Evolutionary conservation across 441 rosid species (phyloP).

Genomic region (Omphalea diandra): DNA sequence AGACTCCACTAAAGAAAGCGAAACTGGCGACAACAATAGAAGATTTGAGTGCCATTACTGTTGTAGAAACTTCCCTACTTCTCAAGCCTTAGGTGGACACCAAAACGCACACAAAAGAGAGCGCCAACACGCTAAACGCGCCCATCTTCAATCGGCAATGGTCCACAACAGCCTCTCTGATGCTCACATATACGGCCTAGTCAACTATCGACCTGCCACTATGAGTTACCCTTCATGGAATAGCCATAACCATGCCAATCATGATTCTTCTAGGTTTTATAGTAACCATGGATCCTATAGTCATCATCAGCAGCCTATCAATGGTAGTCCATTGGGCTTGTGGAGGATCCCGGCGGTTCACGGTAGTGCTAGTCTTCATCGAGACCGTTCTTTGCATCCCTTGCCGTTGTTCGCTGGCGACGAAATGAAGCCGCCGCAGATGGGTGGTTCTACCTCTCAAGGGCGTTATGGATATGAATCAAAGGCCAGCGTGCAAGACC

Average conservation of each 20-base stretch:
- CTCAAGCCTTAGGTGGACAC: conserved; percentile 96
- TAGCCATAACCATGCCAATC: conserved; percentile 10
- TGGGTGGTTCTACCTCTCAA: conserved; percentile 37
- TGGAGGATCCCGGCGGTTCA: conserved; percentile 55
- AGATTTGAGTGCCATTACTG: conserved; percentile 94
- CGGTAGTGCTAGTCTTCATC: conserved; percentile 26
- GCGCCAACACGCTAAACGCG: conserved; percentile 85
- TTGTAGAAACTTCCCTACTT: conserved; percentile 88
- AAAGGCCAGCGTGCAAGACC: conserved; percentile 52
- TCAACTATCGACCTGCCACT: conserved; percentile 38
- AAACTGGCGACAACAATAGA: conserved; percentile 42
- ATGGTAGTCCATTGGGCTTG: conserved; percentile 57
- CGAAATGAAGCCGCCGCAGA: conserved; percentile 34
- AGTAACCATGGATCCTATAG: conserved; percentile 36
- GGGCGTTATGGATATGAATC: conserved; percentile 45
- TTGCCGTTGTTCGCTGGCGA: conserved; percentile 52
- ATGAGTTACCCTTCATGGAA: conserved; percentile 56
- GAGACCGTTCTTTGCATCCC: conserved; percentile 44
- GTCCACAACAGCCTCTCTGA: conserved; percentile 37
- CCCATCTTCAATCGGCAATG: conserved; percentile 61
- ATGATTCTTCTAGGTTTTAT: conserved; percentile 36
- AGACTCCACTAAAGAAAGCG: conserved; percentile 24
- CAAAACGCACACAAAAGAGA: conserved; percentile 98
- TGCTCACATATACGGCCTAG: conserved; percentile 40
- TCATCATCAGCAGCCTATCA: conserved; percentile 44